Evolutionary conservation across 805 yeast species (phyloP), one percentile per base, ranked within the genome.

Genomic region (Cyberlindnera galapagoensis): DNA sequence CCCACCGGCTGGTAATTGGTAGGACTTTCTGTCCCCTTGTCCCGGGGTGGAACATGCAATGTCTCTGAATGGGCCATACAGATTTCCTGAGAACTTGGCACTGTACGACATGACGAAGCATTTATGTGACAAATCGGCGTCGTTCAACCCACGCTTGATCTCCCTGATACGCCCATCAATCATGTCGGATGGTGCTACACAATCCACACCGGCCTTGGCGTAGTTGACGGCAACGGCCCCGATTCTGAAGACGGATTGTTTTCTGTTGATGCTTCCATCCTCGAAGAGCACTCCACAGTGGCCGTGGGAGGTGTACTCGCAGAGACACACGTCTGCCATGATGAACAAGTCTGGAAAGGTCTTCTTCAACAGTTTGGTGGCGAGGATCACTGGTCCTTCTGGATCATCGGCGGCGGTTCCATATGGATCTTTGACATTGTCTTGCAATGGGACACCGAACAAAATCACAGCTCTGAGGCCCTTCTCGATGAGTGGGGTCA

Each of bases 141-240:
- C 76, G 30, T 90, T 76, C 31, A 92, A 69, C 3, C 94, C 97
- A 24, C 64, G 60, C 59, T 92, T 92, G 57, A 92, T 92, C 28
- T 86, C 97, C 37, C 69, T 65, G 45, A 92, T 76, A 47, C 98
- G 74, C 17, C 98, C 98, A 59, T 92, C 98, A 51, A 88, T 78
- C 97, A 92, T 92, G 56, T 92, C 98, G 11, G 94, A 80, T 9
- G 98, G 98, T 3, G 97, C 97, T 20, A 92, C 95, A 36, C 86
- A 81, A 54, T 92, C 71, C 3, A 96, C 96, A 34, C 98, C 98
- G 1, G 97, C 97, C 47, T 69, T 74, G 20, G 97, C 97, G 54
- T 92, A 92, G 56, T 85, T 87, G 7, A 83, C 94, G 1, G 97
- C 95, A 15, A 92, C 96, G 4, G 90, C 88, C 3, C 95, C 97